Conservation (phyloP, 768 basidiomycete genomes). For the Gloeophyllum trabeum region DNA sequence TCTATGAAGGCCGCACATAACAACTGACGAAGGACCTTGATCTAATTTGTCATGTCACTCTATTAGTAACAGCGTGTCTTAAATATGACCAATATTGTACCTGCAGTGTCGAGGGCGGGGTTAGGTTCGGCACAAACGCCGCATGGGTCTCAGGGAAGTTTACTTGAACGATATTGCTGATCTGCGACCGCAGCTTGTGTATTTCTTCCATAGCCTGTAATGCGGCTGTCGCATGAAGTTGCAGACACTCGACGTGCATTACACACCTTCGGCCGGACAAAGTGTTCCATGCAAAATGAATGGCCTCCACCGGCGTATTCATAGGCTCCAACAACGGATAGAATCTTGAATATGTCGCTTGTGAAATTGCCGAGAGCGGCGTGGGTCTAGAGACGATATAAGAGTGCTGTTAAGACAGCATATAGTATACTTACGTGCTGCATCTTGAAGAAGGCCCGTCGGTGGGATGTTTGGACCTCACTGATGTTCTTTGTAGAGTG, state of each 20-base stretch:
- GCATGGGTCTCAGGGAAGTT: conserved; percentile 60
- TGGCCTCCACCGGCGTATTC: conserved; percentile 80
- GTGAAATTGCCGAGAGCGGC: conserved; percentile 65
- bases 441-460: conserved; percentile 73
- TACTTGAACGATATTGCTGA: conserved; percentile 72
- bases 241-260: background rate
- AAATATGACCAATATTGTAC: too few species aligned
- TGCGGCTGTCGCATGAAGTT: conserved; percentile 1
- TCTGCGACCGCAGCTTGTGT: conserved; percentile 86
- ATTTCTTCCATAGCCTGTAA: conserved; percentile 95
- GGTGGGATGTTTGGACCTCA: conserved; percentile 44
- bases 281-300: conserved; percentile 80
- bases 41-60: too few species aligned
- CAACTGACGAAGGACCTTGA: conserved; percentile 85
- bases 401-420: background rate
- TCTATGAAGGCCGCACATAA: conserved; percentile 88
- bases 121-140: conserved; percentile 51
- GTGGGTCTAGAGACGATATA: conserved; percentile 43
- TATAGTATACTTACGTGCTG: conserved; percentile 54
- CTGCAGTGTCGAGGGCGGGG: conserved; percentile 72
- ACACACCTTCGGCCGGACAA: conserved; percentile 77
- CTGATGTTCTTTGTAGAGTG: too few species aligned
- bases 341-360: conserved; percentile 79
- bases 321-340: conserved; percentile 95
- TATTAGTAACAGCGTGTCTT: too few species aligned